Evolutionary conservation across 805 yeast genomes (phyloP).

Genomic region (Kuraishia ogatae): DNA sequence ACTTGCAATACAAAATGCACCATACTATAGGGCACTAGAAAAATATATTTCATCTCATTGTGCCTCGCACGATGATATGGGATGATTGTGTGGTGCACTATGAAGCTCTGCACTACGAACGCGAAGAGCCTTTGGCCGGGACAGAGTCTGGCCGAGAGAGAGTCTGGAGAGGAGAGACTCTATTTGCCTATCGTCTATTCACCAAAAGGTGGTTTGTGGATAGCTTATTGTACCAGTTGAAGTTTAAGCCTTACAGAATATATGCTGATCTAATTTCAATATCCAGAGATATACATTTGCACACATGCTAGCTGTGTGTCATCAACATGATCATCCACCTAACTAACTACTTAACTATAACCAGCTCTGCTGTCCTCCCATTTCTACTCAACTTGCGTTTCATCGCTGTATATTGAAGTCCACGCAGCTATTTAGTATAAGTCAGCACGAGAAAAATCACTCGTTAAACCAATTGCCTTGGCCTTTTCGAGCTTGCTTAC

Average conservation of each 20-base stretch:
- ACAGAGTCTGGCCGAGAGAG: too few relatives aligned
- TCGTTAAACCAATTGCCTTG: background rate
- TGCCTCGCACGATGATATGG: background rate
- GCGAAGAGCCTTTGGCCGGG: too few relatives aligned
- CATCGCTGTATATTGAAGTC: background rate
- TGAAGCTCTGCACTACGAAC: background rate
- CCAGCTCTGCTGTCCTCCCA: background rate
- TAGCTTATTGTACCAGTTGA: too few relatives aligned
- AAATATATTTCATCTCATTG: background rate
- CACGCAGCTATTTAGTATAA: background rate
- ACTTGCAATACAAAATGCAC: background rate
- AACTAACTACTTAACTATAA: background rate
- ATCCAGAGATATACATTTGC: background rate
- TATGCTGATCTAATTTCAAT: background rate
- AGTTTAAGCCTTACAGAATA: too few relatives aligned
- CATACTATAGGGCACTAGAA: background rate
- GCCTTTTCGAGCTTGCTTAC: background rate
- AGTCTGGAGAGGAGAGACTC: too few relatives aligned
- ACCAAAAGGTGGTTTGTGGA: too few relatives aligned
- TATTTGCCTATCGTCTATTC: too few relatives aligned
- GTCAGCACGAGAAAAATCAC: conserved; percentile 1
- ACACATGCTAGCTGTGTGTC: background rate
- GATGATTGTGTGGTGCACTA: background rate
- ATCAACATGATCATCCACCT: background rate
- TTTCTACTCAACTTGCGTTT: background rate